Evolutionary conservation across 2,329 filamentous ascomycete genomes (phyloP).

Genomic region (Apiospora hydei): DNA sequence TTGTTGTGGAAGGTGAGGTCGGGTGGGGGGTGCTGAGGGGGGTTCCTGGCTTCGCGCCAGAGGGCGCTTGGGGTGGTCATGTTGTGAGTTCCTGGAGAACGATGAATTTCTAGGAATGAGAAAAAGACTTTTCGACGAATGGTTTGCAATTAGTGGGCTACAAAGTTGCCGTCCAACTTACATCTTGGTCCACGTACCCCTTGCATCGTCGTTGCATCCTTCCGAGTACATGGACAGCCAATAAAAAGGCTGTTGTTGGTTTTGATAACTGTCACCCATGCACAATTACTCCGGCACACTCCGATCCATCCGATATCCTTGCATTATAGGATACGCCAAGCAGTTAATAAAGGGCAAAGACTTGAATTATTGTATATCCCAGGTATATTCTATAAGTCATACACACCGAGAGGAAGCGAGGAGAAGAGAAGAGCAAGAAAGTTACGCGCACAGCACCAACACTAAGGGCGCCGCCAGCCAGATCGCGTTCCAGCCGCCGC

Average conservation of each 20-base stretch:
- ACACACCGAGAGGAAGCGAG: neutral
- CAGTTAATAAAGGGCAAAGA: neutral
- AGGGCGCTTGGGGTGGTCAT: neutral
- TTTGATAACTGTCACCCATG: neutral
- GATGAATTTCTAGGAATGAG: neutral
- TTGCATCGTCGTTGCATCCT: neutral
- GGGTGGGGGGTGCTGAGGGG: slow-evolving; percentile 38
- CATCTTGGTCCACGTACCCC: neutral
- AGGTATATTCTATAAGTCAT: neutral
- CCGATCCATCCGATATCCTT: neutral
- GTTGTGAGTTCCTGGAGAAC: neutral
- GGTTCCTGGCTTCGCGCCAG: neutral
- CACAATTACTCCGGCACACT: neutral
- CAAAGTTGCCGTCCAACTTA: neutral
- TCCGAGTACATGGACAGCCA: neutral
- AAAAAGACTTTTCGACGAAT: neutral
- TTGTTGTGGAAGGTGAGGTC: slow-evolving; percentile 42
- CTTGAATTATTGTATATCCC: neutral
- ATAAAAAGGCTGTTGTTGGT: neutral
- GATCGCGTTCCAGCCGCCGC: neutral
- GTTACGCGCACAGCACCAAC: neutral
- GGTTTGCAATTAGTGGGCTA: neutral
- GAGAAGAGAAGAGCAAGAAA: neutral
- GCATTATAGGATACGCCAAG: neutral
- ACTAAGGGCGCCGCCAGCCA: neutral